Conservation (phyloP, 805 yeast genomes). For the Metschnikowia kunwiensis region DNA sequence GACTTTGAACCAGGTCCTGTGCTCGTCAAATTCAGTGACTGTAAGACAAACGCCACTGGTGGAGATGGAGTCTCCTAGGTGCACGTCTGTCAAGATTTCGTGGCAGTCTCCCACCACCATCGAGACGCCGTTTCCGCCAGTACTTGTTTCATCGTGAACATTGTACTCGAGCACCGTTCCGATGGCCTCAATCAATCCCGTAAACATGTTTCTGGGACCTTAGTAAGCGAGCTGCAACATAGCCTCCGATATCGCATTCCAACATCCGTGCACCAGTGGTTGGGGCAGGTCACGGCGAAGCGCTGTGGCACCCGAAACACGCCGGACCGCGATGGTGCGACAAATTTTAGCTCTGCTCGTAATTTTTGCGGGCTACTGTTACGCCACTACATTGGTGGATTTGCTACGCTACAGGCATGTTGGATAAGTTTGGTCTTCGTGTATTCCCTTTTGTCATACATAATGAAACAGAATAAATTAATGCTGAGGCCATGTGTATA, state of each 20-base stretch:
- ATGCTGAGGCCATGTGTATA: conserved; percentile 6
- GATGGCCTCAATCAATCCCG: conserved; percentile 86
- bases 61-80: conserved; percentile 90
- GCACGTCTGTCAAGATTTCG: conserved; percentile 70
- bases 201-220: conserved; percentile 83
- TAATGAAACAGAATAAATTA: conserved; percentile 7
- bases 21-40: conserved; percentile 70
- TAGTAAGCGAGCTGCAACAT: no score
- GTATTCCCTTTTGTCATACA: conserved; percentile 7
- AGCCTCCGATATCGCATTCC: no score
- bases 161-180: conserved; percentile 60
- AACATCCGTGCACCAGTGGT: no score
- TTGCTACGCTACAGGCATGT: background rate
- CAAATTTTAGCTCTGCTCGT: no score
- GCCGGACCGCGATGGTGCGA: no score
- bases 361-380: no score
- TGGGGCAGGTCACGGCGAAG: no score
- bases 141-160: conserved; percentile 43
- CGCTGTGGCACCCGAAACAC: no score
- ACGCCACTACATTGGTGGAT: no score
- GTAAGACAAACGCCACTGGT: conserved; percentile 90
- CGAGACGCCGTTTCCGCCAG: conserved; percentile 76
- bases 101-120: conserved; percentile 61
- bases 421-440: conserved; percentile 1
- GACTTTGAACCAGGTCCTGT: conserved; percentile 62